Evolutionary conservation across 768 basidiomycete genomes (phyloP).

Genomic region (Daedaleopsis sinensis): DNA sequence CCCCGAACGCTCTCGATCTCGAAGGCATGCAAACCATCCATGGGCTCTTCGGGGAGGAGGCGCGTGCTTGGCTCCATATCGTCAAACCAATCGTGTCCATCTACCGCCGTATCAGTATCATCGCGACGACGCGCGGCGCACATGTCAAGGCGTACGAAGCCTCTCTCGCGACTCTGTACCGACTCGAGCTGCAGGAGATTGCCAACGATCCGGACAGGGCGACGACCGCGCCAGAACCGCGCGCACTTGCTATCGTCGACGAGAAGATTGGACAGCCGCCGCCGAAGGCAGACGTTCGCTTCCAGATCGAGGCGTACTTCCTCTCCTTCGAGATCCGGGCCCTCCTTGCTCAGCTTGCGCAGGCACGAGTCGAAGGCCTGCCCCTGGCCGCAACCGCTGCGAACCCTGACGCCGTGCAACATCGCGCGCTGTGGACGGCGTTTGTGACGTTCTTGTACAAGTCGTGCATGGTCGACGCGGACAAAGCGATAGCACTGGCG

Average conservation of each 20-base stretch:
- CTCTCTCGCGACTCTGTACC: slow-evolving; percentile 35
- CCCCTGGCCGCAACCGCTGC: background rate
- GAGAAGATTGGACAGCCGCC: slow-evolving; percentile 36
- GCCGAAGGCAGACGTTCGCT: slow-evolving; percentile 38
- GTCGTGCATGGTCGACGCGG: slow-evolving; percentile 30
- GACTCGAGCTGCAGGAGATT: slow-evolving; percentile 30
- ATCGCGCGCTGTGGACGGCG: slow-evolving; percentile 23
- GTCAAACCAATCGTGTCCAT: slow-evolving; percentile 23
- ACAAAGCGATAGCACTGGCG: slow-evolving; percentile 28
- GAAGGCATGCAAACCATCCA: slow-evolving; percentile 21
- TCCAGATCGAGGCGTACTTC: slow-evolving; percentile 38
- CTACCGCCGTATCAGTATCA: slow-evolving; percentile 29
- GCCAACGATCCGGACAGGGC: slow-evolving; percentile 22
- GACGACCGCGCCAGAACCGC: slow-evolving; percentile 28
- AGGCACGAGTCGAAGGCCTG: slow-evolving; percentile 22
- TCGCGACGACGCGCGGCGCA: slow-evolving; percentile 32
- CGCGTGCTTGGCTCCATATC: slow-evolving; percentile 28
- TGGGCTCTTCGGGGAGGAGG: slow-evolving; percentile 23
- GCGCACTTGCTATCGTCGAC: slow-evolving; percentile 32
- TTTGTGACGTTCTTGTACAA: slow-evolving; percentile 29
- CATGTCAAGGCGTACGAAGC: slow-evolving; percentile 38
- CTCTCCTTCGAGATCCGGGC: slow-evolving; percentile 40
- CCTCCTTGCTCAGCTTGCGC: slow-evolving; percentile 35
- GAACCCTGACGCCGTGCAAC: slow-evolving; percentile 8
- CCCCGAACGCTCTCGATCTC: slow-evolving; percentile 1